Conservation (phyloP, 495 filamentous ascomycete genomes). For the Aspergillus steynii region DNA sequence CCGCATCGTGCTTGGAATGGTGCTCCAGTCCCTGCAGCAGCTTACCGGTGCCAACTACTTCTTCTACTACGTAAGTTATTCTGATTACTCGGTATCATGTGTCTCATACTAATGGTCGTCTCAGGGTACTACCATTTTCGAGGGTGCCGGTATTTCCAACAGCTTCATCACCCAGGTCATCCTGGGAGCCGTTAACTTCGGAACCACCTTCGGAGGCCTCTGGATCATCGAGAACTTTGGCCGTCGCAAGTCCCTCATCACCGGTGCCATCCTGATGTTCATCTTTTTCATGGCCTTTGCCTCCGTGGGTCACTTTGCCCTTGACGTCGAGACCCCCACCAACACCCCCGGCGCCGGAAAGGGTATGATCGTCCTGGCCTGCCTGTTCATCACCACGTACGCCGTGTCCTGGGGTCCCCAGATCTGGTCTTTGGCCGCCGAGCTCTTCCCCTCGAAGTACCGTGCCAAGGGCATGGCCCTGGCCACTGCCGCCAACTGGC, state of each 20-base stretch:
- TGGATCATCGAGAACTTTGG: slow-evolving; percentile 72
- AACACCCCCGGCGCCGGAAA: slow-evolving; percentile 63
- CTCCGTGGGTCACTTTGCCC: slow-evolving; percentile 63
- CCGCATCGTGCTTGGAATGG: slow-evolving; percentile 66
- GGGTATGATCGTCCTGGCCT: slow-evolving; percentile 74
- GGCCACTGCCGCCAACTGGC: slow-evolving; percentile 79
- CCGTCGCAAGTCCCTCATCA: slow-evolving; percentile 66
- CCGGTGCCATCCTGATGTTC: slow-evolving; percentile 68
- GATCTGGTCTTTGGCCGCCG: slow-evolving; percentile 74
- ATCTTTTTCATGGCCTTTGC: slow-evolving; percentile 71
- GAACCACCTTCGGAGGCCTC: slow-evolving; percentile 67
- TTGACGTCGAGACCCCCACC: slow-evolving; percentile 54
- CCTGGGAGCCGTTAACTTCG: slow-evolving; percentile 72
- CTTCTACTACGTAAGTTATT: slow-evolving; percentile 69
- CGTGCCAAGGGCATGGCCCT: slow-evolving; percentile 72
- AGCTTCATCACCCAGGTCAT: slow-evolving; percentile 73
- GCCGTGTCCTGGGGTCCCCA: slow-evolving; percentile 79
- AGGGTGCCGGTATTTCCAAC: slow-evolving; percentile 66
- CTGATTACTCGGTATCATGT: too few species aligned
- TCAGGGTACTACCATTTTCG: slow-evolving; percentile 70
- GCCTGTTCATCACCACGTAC: slow-evolving; percentile 58
- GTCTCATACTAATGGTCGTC: slow-evolving; percentile 1
- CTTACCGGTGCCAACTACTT: slow-evolving; percentile 72
- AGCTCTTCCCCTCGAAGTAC: slow-evolving; percentile 77
- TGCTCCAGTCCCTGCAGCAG: slow-evolving; percentile 70